A percentile compares a stretch with the other conserved stretches of the same genome.
phyloP scores from a whole-genome alignment of 108 stramenopile species.

The Heterococcus sp. region DNA sequence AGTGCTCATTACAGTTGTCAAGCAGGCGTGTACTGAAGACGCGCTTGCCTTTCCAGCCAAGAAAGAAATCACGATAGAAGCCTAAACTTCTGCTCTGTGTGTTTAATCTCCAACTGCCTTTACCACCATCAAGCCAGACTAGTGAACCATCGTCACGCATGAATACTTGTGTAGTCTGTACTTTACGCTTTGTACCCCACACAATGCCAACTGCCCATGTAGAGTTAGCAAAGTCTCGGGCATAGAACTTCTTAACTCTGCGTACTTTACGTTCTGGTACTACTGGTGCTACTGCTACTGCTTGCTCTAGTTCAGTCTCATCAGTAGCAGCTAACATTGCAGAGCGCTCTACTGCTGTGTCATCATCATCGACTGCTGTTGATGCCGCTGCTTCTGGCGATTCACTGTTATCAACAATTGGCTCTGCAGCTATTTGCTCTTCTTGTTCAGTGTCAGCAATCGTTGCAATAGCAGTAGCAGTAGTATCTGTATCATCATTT shows the following conservation, averaged over 20 bases:
- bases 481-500: no score
- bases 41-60: conserved; percentile 28
- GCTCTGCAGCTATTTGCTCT: no score
- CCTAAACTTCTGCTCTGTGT: conserved; percentile 15
- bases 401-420: no score
- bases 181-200: conserved; percentile 12
- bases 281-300: no score
- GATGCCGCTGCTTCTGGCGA: no score
- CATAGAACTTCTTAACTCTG: conserved; percentile 33
- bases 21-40: conserved; percentile 21
- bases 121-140: conserved; percentile 27
- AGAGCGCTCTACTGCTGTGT: no score
- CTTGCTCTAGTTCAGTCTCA: no score
- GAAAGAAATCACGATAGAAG: conserved; percentile 29
- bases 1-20: conserved; percentile 17
- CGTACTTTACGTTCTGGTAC: background rate
- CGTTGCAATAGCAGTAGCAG: no score
- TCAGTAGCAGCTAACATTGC: no score
- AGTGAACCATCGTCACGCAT: conserved; percentile 13
- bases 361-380: no score
- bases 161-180: conserved; percentile 31
- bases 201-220: conserved; percentile 33
- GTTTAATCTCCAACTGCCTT: conserved; percentile 28
- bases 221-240: conserved; percentile 29
- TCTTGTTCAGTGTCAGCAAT: no score